phyloP scores from a whole-genome alignment of 495 filamentous ascomycete species.

The Venustampulla echinocandica region DNA sequence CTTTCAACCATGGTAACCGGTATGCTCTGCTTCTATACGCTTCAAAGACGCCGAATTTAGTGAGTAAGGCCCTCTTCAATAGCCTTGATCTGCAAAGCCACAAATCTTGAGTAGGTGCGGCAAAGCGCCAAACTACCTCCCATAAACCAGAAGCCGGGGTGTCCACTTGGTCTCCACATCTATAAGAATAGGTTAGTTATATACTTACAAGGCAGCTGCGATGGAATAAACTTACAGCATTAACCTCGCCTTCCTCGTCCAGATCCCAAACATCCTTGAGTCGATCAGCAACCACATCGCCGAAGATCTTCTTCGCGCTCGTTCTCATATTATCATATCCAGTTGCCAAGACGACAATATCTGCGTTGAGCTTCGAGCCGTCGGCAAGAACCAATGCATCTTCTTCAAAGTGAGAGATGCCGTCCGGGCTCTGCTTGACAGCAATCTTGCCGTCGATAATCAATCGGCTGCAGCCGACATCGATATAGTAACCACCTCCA shows the following conservation, averaged over 20 bases:
- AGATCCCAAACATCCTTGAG: constrained; percentile 54
- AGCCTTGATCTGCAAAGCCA: constrained; percentile 43
- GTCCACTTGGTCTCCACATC: constrained; percentile 54
- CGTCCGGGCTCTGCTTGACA: constrained; percentile 46
- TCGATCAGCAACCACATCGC: constrained; percentile 44
- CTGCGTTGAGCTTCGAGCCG: constrained; percentile 46
- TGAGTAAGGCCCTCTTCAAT: constrained; percentile 19
- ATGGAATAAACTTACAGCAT: background rate
- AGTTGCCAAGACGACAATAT: constrained; percentile 57
- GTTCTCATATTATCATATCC: constrained; percentile 59
- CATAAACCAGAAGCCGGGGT: constrained; percentile 61
- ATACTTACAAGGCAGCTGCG: background rate
- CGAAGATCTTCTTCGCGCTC: constrained; percentile 43
- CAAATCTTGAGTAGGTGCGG: constrained; percentile 48
- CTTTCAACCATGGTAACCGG: too few species aligned
- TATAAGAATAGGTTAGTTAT: constrained; percentile 22
- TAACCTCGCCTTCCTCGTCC: constrained; percentile 51
- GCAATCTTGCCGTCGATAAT: constrained; percentile 56
- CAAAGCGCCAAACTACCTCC: constrained; percentile 56
- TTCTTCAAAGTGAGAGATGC: constrained; percentile 23
- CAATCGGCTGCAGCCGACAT: constrained; percentile 50
- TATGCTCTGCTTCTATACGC: too few species aligned
- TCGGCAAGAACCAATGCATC: constrained; percentile 37
- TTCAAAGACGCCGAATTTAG: constrained; percentile 2
- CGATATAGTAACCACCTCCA: constrained; percentile 56